Evolutionary conservation across 2,329 filamentous ascomycete species (phyloP).

Genomic region (Ophiostoma sp.): DNA sequence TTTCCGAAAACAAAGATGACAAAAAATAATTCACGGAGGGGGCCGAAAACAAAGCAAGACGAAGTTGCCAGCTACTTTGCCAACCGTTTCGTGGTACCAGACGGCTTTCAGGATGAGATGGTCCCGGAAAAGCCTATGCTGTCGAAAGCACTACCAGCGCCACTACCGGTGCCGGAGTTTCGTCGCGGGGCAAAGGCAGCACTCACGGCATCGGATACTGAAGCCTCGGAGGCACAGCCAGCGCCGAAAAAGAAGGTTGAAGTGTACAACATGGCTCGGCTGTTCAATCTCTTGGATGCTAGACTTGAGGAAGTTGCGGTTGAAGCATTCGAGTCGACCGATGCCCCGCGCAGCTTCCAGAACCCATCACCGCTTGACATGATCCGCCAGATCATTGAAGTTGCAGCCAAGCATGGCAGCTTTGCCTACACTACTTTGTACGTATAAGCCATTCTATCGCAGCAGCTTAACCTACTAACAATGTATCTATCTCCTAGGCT

Average conservation of each 20-base stretch:
- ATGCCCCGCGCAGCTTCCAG: neutral
- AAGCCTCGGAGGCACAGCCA: neutral
- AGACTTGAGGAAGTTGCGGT: slow-evolving; percentile 10
- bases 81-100: slow-evolving; percentile 34
- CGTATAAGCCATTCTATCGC: neutral
- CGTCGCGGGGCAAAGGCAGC: too few species aligned
- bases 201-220: neutral
- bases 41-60: slow-evolving; percentile 11
- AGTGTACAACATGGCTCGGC: slow-evolving; percentile 18
- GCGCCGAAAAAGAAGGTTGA: neutral
- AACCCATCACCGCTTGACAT: slow-evolving; percentile 17
- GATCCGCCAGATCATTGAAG: slow-evolving; percentile 17
- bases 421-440: slow-evolving; percentile 25
- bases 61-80: slow-evolving; percentile 24
- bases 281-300: slow-evolving; percentile 12
- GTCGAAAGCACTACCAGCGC: neutral
- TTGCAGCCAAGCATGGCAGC: slow-evolving; percentile 13
- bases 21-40: slow-evolving; percentile 19
- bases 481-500: slow-evolving; percentile 15
- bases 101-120: slow-evolving; percentile 37
- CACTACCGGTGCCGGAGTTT: neutral
- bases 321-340: slow-evolving; percentile 5
- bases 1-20: slow-evolving; percentile 12
- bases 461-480: too few species aligned
- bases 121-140: neutral